Evolutionary conservation across 2,329 filamentous ascomycete species (phyloP).

Genomic region (Zymoseptoria crescenta): DNA sequence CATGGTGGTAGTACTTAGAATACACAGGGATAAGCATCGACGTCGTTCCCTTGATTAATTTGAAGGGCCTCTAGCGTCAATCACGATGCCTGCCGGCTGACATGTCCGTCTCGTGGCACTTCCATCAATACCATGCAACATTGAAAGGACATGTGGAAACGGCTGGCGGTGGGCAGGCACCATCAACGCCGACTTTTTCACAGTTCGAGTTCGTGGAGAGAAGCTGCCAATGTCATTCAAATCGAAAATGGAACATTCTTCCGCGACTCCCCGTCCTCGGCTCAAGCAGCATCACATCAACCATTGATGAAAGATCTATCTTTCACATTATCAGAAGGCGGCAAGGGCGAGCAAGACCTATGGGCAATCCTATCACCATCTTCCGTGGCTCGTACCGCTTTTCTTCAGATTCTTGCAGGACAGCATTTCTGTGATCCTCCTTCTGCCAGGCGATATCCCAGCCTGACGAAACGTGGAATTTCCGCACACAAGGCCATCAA

Average conservation of each 20-base stretch:
- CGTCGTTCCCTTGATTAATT: background rate
- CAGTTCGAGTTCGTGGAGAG: background rate
- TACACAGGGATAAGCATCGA: background rate
- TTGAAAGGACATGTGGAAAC: slow-evolving; percentile 10
- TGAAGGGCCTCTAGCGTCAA: background rate
- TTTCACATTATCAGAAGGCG: slow-evolving; percentile 57
- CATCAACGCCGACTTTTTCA: slow-evolving; percentile 15
- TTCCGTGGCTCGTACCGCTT: slow-evolving; percentile 69
- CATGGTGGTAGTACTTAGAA: background rate
- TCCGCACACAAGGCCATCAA: slow-evolving; percentile 63
- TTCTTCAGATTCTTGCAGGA: slow-evolving; percentile 72
- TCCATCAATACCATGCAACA: background rate
- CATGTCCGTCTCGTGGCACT: background rate
- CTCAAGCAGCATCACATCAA: slow-evolving; percentile 31
- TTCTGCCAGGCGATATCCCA: slow-evolving; percentile 67
- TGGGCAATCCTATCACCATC: slow-evolving; percentile 84
- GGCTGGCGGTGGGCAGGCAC: slow-evolving; percentile 5
- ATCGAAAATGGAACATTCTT: slow-evolving; percentile 81
- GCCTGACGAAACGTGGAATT: slow-evolving; percentile 54
- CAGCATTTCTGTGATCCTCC: slow-evolving; percentile 69
- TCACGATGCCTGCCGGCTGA: background rate
- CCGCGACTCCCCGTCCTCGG: slow-evolving; percentile 56
- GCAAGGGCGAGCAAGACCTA: slow-evolving; percentile 42
- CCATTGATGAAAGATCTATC: slow-evolving; percentile 56
- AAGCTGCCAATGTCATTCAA: slow-evolving; percentile 40